These are phyloP conservation scores for Aureobasidium namibiae DNA, from an alignment of 2,329 filamentous ascomycete species.

Conservation along the genomic window DNA sequence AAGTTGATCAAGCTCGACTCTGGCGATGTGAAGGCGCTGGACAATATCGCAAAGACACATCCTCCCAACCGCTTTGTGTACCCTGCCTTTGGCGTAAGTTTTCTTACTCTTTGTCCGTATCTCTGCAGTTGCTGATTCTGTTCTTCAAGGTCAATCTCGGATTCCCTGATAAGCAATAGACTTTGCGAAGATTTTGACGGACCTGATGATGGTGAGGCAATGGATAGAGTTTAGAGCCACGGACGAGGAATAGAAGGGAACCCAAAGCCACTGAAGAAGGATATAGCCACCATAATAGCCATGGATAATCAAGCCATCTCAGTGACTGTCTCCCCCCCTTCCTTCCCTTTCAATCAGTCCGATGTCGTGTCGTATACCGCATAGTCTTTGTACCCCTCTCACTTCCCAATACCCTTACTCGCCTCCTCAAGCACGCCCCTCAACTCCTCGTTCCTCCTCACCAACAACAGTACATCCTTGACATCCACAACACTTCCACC, in stretches of 20 bases:
- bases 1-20: constrained; percentile 57
- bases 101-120: neutral
- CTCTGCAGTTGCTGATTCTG: constrained; percentile 12
- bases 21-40: constrained; percentile 50
- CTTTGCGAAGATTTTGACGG: neutral
- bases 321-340: too few relatives aligned
- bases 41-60: constrained; percentile 38
- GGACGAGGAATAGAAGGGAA: too few relatives aligned
- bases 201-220: neutral
- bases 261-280: too few relatives aligned
- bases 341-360: neutral
- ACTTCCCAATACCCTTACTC: neutral
- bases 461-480: constrained; percentile 80
- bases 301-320: neutral
- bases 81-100: constrained; percentile 37
- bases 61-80: constrained; percentile 41
- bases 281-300: neutral
- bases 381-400: neutral
- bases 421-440: constrained; percentile 60
- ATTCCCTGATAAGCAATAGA: constrained; percentile 39
- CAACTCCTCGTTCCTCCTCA: constrained; percentile 78
- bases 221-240: neutral
- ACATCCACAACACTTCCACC: constrained; percentile 71
- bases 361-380: neutral
- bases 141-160: constrained; percentile 32